Conservation (phyloP, 257 asterid species). For the Solanum chmielewskii region DNA sequence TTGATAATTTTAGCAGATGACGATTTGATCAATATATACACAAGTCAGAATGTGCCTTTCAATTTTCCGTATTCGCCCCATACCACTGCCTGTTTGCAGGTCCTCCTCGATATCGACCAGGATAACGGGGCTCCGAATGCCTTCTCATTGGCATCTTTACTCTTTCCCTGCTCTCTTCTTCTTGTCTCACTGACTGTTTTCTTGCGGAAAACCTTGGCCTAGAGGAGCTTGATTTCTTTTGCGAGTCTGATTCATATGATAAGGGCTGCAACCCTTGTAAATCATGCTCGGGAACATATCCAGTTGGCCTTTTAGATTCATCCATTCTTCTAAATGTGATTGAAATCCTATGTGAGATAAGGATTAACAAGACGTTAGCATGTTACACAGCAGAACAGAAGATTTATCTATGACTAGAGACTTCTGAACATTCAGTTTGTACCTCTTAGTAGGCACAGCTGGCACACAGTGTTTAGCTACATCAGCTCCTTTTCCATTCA, state of each 20-base stretch:
- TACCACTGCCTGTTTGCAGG: slow-evolving; percentile 21
- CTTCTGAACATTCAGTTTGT: background rate
- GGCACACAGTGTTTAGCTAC: slow-evolving; percentile 40
- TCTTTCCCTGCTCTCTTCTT: slow-evolving; percentile 25
- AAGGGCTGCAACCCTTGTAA: slow-evolving; percentile 75
- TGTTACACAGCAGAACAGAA: background rate
- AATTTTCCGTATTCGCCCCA: slow-evolving; percentile 11
- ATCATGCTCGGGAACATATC: slow-evolving; percentile 57
- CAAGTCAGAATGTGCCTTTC: background rate
- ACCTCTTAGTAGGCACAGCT: slow-evolving; percentile 34
- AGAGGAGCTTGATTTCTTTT: slow-evolving; percentile 17
- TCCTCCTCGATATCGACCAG: slow-evolving; percentile 31
- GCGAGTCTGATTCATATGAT: slow-evolving; percentile 15
- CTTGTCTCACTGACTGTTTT: slow-evolving; percentile 23
- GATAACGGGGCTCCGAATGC: slow-evolving; percentile 20
- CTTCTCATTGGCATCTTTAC: slow-evolving; percentile 14
- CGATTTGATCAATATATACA: background rate
- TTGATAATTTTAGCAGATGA: background rate
- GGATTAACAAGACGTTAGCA: background rate
- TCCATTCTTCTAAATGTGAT: slow-evolving; percentile 91
- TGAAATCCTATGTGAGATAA: slow-evolving; percentile 47
- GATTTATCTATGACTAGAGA: background rate
- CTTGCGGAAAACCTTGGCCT: slow-evolving; percentile 14
- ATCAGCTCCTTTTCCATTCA: slow-evolving; percentile 40
- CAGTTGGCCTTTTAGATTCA: slow-evolving; percentile 50